Conservation (phyloP, 2,329 filamentous ascomycete species). For the Basipetospora sp. region DNA sequence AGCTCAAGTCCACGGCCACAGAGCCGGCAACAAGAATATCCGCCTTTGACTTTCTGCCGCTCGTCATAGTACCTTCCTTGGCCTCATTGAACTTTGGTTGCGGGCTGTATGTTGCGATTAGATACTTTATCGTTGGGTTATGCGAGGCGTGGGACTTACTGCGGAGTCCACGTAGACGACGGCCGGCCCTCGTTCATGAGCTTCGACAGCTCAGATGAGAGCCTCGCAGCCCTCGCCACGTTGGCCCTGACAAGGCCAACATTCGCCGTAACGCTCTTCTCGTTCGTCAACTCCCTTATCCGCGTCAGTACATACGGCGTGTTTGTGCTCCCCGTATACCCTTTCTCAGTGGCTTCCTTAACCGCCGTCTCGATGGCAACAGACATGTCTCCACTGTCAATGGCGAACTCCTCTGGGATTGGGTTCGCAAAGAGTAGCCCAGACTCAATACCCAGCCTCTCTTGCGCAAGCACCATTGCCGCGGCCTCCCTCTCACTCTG, state of each 20-base stretch:
- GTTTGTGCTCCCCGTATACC: constrained; percentile 58
- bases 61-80: constrained; percentile 1
- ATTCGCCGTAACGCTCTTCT: constrained; percentile 61
- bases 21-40: constrained; percentile 84
- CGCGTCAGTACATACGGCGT: constrained; percentile 71
- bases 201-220: constrained; percentile 36
- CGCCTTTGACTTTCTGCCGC: constrained; percentile 13
- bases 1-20: constrained; percentile 73
- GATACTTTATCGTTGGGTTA: not conserved
- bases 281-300: constrained; percentile 64
- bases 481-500: constrained; percentile 69
- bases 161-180: not conserved
- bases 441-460: constrained; percentile 54
- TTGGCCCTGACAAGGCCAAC: constrained; percentile 43
- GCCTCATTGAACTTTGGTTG: not conserved
- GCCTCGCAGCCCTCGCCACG: constrained; percentile 37
- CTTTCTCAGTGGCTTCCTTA: constrained; percentile 46
- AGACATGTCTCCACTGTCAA: constrained; percentile 59
- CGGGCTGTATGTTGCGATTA: not conserved
- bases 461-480: constrained; percentile 71
- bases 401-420: constrained; percentile 54
- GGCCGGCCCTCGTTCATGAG: constrained; percentile 1
- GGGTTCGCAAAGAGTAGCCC: constrained; percentile 84
- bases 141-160: not conserved
- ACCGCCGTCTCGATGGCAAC: constrained; percentile 54